Percentiles rank a stretch among this genome's conserved stretches.
phyloP scores from a whole-genome alignment of 2,329 filamentous ascomycete genomes.

The Lasiodiplodia hormozganensis region DNA sequence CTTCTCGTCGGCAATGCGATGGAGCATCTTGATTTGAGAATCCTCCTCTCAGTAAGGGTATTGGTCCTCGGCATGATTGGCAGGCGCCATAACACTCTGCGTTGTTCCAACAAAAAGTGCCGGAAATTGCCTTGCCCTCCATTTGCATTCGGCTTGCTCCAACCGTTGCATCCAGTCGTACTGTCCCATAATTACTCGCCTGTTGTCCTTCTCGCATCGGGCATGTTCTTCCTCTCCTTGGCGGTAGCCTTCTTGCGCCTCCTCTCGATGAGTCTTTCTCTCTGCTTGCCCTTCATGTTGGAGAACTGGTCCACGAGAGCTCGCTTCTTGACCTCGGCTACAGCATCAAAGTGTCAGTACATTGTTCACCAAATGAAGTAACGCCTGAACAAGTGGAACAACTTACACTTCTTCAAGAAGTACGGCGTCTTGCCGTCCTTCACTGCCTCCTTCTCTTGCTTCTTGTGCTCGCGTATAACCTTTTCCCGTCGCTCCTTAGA shows the following conservation, averaged over 20 bases:
- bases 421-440: conserved; percentile 81
- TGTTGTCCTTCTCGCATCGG: conserved; percentile 37
- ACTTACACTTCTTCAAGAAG: conserved; percentile 79
- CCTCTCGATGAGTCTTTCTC: conserved; percentile 83
- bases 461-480: conserved; percentile 76
- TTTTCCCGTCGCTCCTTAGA: conserved; percentile 73
- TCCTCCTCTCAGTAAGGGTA: neutral
- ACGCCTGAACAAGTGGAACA: neutral
- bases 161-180: neutral
- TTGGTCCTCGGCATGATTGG: neutral
- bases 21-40: neutral
- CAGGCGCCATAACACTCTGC: neutral
- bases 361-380: neutral
- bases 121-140: neutral
- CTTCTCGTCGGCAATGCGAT: neutral
- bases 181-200: neutral
- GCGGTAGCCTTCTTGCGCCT: conserved; percentile 86
- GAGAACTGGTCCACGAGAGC: conserved; percentile 27
- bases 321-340: conserved; percentile 61
- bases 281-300: conserved; percentile 51
- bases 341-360: conserved; percentile 33
- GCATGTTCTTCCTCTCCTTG: conserved; percentile 77
- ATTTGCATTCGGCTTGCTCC: neutral
- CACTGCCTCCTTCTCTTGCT: conserved; percentile 83
- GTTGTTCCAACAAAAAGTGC: neutral